Evolutionary conservation across 352 stramenopile genomes (phyloP).

Genomic region (Phytophthora syringae): DNA sequence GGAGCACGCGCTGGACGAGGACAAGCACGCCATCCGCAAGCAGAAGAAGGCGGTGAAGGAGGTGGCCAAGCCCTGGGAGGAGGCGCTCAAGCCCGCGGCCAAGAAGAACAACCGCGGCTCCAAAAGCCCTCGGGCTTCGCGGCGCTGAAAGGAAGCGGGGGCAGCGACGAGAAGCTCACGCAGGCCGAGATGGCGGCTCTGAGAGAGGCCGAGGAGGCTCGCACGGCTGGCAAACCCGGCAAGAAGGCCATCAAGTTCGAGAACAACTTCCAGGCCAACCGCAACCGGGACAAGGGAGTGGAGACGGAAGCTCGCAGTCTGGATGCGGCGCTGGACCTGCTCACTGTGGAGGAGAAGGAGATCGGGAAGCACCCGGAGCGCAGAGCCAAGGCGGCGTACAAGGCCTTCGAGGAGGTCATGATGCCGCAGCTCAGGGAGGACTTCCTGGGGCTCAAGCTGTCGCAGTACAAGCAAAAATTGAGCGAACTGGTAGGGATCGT

Average conservation of each 20-base stretch:
- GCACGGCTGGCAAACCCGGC: constrained; percentile 39
- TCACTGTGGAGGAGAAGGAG: constrained; percentile 59
- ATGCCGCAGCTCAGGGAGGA: constrained; percentile 74
- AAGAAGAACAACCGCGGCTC: constrained; percentile 80
- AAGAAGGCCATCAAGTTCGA: constrained; percentile 79
- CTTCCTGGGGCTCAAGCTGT: constrained; percentile 78
- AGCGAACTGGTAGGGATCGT: constrained; percentile 66
- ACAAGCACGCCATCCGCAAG: constrained; percentile 73
- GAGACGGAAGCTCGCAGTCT: constrained; percentile 65
- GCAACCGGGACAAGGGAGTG: constrained; percentile 53
- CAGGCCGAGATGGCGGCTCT: constrained; percentile 55
- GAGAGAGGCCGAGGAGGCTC: constrained; percentile 52
- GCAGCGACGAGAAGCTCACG: constrained; percentile 54
- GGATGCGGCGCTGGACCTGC: constrained; percentile 67
- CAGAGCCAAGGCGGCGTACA: constrained; percentile 79
- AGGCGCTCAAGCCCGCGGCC: constrained; percentile 56
- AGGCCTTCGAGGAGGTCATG: constrained; percentile 80
- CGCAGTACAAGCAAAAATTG: constrained; percentile 84
- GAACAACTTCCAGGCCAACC: constrained; percentile 58
- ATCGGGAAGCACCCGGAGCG: constrained; percentile 70
- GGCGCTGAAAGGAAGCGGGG: constrained; percentile 23
- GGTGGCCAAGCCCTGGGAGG: constrained; percentile 70
- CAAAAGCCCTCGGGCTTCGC: constrained; percentile 38
- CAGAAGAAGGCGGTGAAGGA: constrained; percentile 74
- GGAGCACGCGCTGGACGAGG: constrained; percentile 63